Evolutionary conservation across 1,284 basidiomycete genomes (phyloP), one percentile per base, ranked within the genome.

Genomic region (Takashimella tepidaria): DNA sequence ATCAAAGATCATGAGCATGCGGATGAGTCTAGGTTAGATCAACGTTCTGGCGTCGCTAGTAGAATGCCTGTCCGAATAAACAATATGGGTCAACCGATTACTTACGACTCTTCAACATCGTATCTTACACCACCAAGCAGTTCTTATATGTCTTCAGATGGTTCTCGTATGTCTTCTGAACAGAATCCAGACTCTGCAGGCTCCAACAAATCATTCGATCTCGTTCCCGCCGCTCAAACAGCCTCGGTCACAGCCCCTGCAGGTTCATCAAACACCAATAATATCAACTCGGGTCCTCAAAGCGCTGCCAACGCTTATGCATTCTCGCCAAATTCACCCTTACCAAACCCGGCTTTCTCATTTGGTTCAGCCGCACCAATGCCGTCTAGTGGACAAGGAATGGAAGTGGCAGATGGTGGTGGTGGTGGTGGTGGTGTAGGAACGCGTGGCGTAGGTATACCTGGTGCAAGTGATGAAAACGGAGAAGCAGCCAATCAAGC

Each of bases 311-410:
- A 37, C 31, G 31, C 31, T 8, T 37, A 22, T 43, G 42, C 63
- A 11, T 66, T 62, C 55, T 58, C 62, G 5, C 63, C 64, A 10
- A 63, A 64, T 53, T 64, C 63, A 10, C 67, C 70, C 1, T 49
- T 68, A 19, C 71, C 71, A 5, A 68, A 68, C 51, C 71, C 71
- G 6, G 42, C 55, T 3, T 73, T 70, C 60, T 67, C 69, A 8
- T 73, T 73, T 52, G 71, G 71, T n/a, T 20, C 48, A 24, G 24
- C 46, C 26, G 46, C 46, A 25, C n/a, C 46, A 27, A 16, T 43
- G 13, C 42, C 42, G 42, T 10, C n/a, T 8, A 25, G 46, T 19
- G 46, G 19, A 12, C n/a, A n/a, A n/a, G 27, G 24, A 24, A n/a
- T 47, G 46, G 46, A 47, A 10, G 11, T 26, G 8, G 20, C 31